Percentiles rank a stretch among this genome's conserved stretches.
These are phyloP conservation scores for Ceratorhiza oryzae-sativae DNA, from an alignment of 1,284 basidiomycete genomes.

Conservation along the genomic window DNA sequence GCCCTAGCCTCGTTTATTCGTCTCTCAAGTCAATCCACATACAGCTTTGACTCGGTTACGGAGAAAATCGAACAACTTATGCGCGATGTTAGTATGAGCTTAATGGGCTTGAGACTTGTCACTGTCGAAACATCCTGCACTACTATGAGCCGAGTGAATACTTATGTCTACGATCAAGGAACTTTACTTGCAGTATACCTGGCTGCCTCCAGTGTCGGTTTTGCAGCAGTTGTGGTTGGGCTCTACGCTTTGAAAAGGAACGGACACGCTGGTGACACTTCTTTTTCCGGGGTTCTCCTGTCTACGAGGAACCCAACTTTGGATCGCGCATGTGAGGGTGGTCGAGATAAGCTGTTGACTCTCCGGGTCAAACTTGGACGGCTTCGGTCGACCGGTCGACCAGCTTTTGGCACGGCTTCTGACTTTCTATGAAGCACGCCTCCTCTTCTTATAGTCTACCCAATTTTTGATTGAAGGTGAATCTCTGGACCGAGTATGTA, in stretches of 20 bases:
- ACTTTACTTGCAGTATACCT: background rate
- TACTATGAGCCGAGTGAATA: background rate
- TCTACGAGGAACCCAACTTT: conserved; percentile 34
- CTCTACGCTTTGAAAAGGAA: conserved; percentile 24
- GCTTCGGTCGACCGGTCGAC: conserved; percentile 7
- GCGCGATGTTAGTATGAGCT: conserved; percentile 5
- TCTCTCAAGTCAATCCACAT: conserved; percentile 13
- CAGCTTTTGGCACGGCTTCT: conserved; percentile 10
- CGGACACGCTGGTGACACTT: conserved; percentile 28
- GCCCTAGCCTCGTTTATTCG: conserved; percentile 14
- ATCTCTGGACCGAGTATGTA: no score
- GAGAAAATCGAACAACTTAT: conserved; percentile 19
- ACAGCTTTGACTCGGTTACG: background rate
- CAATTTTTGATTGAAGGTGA: no score
- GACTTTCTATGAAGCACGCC: no score
- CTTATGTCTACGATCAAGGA: conserved; percentile 20
- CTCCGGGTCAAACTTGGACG: conserved; percentile 21
- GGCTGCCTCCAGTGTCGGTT: background rate
- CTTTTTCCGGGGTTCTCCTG: conserved; percentile 23
- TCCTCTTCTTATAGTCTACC: background rate
- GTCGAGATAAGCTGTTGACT: conserved; percentile 11
- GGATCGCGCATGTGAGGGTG: conserved; percentile 32
- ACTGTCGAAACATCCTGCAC: conserved; percentile 1
- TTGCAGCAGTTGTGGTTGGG: conserved; percentile 8
- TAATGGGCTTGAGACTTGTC: background rate